Percentiles rank a stretch among this genome's conserved stretches.
Conservation (phyloP, 371 early-diverging fungal species). For the Mortierella sp. region DNA sequence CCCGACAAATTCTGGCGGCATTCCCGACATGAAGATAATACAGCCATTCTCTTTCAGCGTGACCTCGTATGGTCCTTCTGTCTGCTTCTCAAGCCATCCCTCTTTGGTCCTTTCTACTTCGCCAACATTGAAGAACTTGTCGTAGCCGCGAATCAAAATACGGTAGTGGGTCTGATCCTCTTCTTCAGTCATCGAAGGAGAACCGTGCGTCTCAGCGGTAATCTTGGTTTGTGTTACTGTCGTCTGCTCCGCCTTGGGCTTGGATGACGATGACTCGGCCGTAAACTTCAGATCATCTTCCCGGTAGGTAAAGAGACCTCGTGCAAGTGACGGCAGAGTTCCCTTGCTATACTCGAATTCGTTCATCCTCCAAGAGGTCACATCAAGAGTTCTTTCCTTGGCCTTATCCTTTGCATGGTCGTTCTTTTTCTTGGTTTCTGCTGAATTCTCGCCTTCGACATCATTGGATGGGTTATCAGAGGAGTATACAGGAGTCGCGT, state of each 20-base stretch:
- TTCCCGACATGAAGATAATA: constrained; percentile 85
- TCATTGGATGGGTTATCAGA: neutral
- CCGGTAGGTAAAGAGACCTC: constrained; percentile 83
- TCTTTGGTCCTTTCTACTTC: constrained; percentile 69
- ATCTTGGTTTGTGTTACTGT: too few species aligned
- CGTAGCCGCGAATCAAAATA: constrained; percentile 89
- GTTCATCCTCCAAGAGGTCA: constrained; percentile 69
- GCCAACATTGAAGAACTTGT: constrained; percentile 93
- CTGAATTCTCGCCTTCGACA: neutral
- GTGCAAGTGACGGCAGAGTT: constrained; percentile 76
- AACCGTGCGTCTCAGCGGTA: neutral
- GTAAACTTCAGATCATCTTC: constrained; percentile 9
- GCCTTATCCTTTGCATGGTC: neutral
- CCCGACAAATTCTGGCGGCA: constrained; percentile 60
- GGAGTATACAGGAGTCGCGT: neutral
- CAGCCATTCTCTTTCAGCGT: constrained; percentile 97
- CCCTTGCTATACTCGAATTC: constrained; percentile 60
- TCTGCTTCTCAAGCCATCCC: constrained; percentile 60
- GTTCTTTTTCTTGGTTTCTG: neutral
- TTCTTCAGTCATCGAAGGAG: neutral
- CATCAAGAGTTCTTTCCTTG: constrained; percentile 1
- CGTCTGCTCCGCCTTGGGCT: neutral
- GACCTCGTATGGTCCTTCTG: constrained; percentile 88
- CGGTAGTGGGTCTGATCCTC: constrained; percentile 30
- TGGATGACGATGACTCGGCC: constrained; percentile 65